Base-by-base conservation (phyloP, 1,284 basidiomycete genomes). In the Jaminaea rosea region DNA sequence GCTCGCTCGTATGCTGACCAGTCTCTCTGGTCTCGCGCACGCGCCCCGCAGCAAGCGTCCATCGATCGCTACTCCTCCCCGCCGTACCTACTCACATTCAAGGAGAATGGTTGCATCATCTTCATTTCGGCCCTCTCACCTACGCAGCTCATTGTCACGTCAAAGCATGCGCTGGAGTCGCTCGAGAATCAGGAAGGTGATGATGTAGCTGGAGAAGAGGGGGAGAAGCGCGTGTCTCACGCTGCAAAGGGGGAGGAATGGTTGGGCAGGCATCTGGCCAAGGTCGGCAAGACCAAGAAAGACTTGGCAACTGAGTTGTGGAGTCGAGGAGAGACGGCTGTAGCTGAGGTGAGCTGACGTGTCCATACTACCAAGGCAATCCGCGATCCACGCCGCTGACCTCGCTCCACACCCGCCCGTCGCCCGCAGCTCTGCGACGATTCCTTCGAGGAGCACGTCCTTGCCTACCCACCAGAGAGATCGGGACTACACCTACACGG, bases 91-190 rank as follows among this genome's bases (percentile, higher is more conserved):
- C 79, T 98, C 13, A 91, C 93, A 0, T 80, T 93, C 58, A 99
- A 98, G 75, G 90, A 89, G 1, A 99, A 98, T 59, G 94, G 93
- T 1, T 99, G 94, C 74, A 91, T 98, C 75, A 96, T 99, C 65
- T 91, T 98, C 76, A 85, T 98, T 64, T 84, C 88, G 0, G 85
- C 94, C 0, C 79, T 98, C 3, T 85, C 86, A 0, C 81, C 84
- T 0, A 76, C 76, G 0, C 82, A 87, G 60, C 77, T 98, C 1
- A 72, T 98, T 11, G 81, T 97, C 51, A 90, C 91, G 0, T 94
- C 90, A 0, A 98, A 99, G 74, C 92, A 92, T 42, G 63, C 67
- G 5, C 47, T 71, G 9, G 70, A 65, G 6, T n/a, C 42, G 0
- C 10, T 19, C 7, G 29, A 37, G 29, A 15, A 36, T 15, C 34